Base-by-base conservation (phyloP, 2,329 filamentous ascomycete species). In the Aspergillus fumigatus region DNA sequence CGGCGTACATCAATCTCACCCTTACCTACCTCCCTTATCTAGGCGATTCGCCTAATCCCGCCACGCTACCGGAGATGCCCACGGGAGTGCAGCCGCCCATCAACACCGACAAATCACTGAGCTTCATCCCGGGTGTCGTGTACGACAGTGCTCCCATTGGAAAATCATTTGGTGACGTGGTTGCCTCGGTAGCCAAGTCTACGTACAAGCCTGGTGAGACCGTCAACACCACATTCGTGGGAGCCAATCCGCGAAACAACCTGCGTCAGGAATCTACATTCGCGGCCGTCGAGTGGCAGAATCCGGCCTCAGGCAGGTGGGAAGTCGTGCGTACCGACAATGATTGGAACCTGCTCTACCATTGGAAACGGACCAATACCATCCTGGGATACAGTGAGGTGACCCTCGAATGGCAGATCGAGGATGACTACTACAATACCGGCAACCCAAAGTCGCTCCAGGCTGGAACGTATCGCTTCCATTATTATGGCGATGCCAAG, bases 161-260 rank as follows among this genome's bases (percentile, higher is more conserved):
- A 55, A 86, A 85, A 57, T 75, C 73, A 0, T 97, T 91, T 66
- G 93, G 93, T 47, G 80, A 86, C 45, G 82, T 91, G 1, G 73
- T 84, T 27, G 74, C 75, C 0, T 77, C 81, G 35, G 77, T 79
- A 0, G 79, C 83, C 1, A 68, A 74, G 0, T 68, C 80, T 10
- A 75, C 77, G 0, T 91, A 89, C 69, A 61, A 73, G 1, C 75
- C 81, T 8, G 90, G 90, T 3, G 80, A 83, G 32, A 77, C 78
- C 3, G 84, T 92, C 50, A 81, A 77, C 17, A 88, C 82, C 0
- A 85, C 80, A 0, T 97, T 97, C 71, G 84, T 93, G 2, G 93
- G 88, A 17, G 92, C 92, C 1, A 96, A 96, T 67, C 93, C 93
- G 17, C 84, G 93, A 29, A 97, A 97, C 71, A 89, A 96, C 62